Percentiles rank a stretch among this genome's conserved stretches.
These are phyloP conservation scores for Trypanosoma lewisi DNA, from an alignment of 208 protist genomes.

Conservation along the genomic window DNA sequence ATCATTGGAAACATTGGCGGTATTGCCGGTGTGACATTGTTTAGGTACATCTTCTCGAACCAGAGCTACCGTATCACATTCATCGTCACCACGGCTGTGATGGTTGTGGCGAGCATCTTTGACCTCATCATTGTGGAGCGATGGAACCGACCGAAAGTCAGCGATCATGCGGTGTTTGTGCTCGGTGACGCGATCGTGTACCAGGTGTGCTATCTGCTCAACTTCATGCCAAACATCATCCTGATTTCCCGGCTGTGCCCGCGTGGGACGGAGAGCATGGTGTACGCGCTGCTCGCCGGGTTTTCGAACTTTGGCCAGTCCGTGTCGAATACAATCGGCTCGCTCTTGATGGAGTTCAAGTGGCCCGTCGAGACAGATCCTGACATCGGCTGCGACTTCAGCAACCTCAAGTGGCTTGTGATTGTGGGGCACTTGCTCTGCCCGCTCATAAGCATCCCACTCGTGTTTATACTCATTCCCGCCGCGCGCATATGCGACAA, in stretches of 20 bases:
- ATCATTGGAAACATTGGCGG: no score
- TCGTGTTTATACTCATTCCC: no score
- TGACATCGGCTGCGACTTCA: no score
- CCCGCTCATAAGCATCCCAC: no score
- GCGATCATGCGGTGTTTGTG: constrained; percentile 28
- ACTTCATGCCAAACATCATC: constrained; percentile 52
- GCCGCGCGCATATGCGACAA: no score
- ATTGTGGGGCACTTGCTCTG: no score
- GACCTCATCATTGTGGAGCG: constrained; percentile 69
- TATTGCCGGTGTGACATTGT: constrained; percentile 44
- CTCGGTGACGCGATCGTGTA: constrained; percentile 60
- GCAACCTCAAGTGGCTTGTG: no score
- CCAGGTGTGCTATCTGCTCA: constrained; percentile 42
- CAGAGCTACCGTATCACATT: constrained; percentile 48
- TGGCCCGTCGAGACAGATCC: no score
- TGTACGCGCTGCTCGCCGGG: constrained; percentile 59
- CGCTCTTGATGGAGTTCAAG: no score
- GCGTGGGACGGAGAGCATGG: constrained; percentile 51
- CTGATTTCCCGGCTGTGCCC: constrained; percentile 59
- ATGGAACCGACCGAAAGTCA: constrained; percentile 38
- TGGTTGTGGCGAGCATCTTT: constrained; percentile 40
- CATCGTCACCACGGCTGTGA: constrained; percentile 28
- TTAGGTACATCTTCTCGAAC: constrained; percentile 60
- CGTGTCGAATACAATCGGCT: no score
- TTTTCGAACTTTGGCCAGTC: no score